Percentiles rank a stretch among this genome's conserved stretches.
These are phyloP conservation scores for Phytopythium montanum DNA, from an alignment of 352 stramenopile species.

Conservation along the genomic window DNA sequence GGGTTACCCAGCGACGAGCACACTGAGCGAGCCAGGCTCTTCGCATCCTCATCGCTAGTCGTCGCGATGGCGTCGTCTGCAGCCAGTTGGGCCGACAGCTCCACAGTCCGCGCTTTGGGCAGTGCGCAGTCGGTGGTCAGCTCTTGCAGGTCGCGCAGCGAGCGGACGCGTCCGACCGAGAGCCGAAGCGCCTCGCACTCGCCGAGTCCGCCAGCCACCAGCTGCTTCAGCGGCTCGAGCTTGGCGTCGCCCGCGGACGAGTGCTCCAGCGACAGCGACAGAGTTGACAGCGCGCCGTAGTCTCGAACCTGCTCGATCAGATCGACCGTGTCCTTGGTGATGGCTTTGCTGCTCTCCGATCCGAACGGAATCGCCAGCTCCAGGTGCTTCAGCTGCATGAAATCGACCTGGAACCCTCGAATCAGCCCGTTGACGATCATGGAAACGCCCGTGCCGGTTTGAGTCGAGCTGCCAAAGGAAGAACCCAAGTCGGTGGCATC, in stretches of 20 bases:
- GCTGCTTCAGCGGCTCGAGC: constrained; percentile 18
- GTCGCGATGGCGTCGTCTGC: neutral
- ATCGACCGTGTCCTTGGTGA: constrained; percentile 12
- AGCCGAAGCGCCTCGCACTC: constrained; percentile 46
- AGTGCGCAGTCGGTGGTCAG: constrained; percentile 16
- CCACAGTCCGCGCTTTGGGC: constrained; percentile 16
- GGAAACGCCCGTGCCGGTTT: neutral
- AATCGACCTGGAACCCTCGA: constrained; percentile 40
- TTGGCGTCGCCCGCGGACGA: constrained; percentile 7
- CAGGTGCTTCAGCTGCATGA: constrained; percentile 50
- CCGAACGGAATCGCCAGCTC: constrained; percentile 22
- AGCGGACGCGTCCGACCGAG: constrained; percentile 16
- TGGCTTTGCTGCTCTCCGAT: neutral
- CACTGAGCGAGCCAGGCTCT: neutral
- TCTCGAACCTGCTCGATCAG: constrained; percentile 17
- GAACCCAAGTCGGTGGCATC: constrained; percentile 9
- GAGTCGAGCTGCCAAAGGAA: neutral
- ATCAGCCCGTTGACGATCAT: constrained; percentile 34
- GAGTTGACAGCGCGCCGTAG: constrained; percentile 18
- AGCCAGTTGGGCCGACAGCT: constrained; percentile 13
- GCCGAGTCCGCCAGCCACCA: constrained; percentile 38
- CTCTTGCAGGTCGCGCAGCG: constrained; percentile 12
- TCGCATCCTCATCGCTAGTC: neutral
- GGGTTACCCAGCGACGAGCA: neutral
- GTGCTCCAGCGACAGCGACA: constrained; percentile 9